phyloP scores from a whole-genome alignment of 2,329 filamentous ascomycete species.

The Aspergillus chevalieri region DNA sequence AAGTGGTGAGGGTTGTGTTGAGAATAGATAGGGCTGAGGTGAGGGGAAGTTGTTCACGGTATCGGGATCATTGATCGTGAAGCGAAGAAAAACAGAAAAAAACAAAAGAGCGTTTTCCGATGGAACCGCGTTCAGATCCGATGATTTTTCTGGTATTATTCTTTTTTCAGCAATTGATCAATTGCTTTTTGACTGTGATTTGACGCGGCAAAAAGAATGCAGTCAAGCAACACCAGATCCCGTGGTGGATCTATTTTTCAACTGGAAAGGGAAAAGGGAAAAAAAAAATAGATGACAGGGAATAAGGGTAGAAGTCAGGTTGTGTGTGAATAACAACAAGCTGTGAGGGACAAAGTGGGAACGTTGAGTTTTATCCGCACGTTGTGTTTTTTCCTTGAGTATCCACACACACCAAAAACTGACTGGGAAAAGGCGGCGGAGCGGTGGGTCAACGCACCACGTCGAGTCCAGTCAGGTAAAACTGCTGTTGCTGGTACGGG shows the following conservation, averaged over 20 bases:
- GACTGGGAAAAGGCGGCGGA: conserved; percentile 34
- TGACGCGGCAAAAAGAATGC: conserved; percentile 2
- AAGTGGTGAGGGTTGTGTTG: conserved; percentile 10
- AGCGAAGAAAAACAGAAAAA: conserved; percentile 5
- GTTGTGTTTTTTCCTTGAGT: conserved; percentile 24
- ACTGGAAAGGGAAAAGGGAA: not conserved
- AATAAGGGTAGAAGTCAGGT: conserved; percentile 20
- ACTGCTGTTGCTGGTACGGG: conserved; percentile 7
- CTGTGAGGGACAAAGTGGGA: no score
- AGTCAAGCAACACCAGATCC: not conserved
- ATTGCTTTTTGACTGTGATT: conserved; percentile 3
- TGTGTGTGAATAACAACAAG: conserved; percentile 26
- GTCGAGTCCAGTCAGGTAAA: conserved; percentile 20
- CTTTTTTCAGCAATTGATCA: conserved; percentile 11
- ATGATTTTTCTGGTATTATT: conserved; percentile 6
- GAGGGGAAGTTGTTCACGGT: conserved; percentile 17
- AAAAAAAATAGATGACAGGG: conserved; percentile 17
- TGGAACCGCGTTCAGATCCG: conserved; percentile 3
- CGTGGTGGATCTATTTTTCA: not conserved
- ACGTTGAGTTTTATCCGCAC: conserved; percentile 34
- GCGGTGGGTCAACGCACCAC: conserved; percentile 28
- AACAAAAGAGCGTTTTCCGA: conserved; percentile 10
- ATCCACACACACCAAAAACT: conserved; percentile 34
- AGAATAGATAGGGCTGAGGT: conserved; percentile 9
- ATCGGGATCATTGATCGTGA: conserved; percentile 31